Evolutionary conservation across 768 basidiomycete species (phyloP).

Genomic region (Imleria badia): DNA sequence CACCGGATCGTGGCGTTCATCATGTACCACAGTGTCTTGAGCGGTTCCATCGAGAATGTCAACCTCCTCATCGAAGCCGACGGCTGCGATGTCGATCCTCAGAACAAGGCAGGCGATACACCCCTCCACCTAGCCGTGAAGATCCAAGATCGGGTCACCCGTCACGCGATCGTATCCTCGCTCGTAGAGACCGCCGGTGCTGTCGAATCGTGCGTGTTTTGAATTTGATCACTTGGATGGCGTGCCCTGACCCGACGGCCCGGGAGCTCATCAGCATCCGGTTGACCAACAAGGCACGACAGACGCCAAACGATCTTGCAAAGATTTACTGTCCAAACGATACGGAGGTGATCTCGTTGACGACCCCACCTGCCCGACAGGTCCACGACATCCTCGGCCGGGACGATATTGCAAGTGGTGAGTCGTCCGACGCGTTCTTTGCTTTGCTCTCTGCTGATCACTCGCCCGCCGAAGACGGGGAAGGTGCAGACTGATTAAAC

Average conservation of each 20-base stretch:
- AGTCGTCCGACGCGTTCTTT: not conserved
- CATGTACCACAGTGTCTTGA: conserved; percentile 14
- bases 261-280: conserved; percentile 19
- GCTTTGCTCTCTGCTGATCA: not conserved
- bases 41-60: conserved; percentile 20
- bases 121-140: conserved; percentile 30
- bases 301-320: conserved; percentile 26
- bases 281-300: conserved; percentile 25
- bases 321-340: conserved; percentile 22
- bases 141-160: conserved; percentile 11
- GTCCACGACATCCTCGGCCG: conserved; percentile 6
- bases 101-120: conserved; percentile 26
- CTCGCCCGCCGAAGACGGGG: conserved; percentile 9
- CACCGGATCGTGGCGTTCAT: not conserved
- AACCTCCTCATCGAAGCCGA: conserved; percentile 22
- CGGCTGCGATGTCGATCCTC: conserved; percentile 30
- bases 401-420: conserved; percentile 22
- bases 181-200: conserved; percentile 27
- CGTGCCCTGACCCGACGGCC: not conserved
- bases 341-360: conserved; percentile 15
- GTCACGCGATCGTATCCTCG: conserved; percentile 20
- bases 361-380: conserved; percentile 19
- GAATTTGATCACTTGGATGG: not conserved
- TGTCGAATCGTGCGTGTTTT: conserved; percentile 20
- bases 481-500: conserved; percentile 1